Conservation (phyloP, 768 basidiomycete genomes). For the Suillus subluteus region DNA sequence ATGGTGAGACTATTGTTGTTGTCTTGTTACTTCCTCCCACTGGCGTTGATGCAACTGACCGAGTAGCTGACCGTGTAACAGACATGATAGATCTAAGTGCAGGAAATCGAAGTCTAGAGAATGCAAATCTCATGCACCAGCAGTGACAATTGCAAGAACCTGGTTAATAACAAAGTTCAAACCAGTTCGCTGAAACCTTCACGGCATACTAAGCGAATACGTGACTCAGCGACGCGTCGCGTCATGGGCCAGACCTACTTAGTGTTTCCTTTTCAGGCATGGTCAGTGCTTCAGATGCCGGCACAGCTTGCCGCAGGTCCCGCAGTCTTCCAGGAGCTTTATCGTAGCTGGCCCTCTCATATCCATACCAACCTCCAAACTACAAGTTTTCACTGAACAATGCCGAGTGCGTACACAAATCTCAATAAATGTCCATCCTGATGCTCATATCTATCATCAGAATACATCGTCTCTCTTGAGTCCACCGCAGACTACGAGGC, state of each 20-base stretch:
- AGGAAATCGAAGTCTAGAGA: background rate
- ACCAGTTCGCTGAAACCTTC: background rate
- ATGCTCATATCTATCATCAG: background rate
- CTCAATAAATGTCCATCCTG: background rate
- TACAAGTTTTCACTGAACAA: background rate
- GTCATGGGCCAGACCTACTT: background rate
- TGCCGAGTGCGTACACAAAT: background rate
- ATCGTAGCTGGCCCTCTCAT: background rate
- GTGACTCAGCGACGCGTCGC: slow-evolving; percentile 1
- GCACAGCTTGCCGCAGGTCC: background rate
- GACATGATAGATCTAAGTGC: slow-evolving; percentile 32
- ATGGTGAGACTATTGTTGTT: slow-evolving; percentile 1
- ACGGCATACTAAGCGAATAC: background rate
- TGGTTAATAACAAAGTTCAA: background rate
- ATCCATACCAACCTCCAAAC: background rate
- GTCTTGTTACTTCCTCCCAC: slow-evolving; percentile 11
- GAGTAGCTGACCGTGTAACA: slow-evolving; percentile 36
- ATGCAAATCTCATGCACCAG: background rate
- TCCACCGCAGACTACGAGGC: background rate
- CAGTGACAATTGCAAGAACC: background rate
- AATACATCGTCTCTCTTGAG: background rate
- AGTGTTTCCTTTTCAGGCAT: background rate
- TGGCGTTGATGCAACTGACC: slow-evolving; percentile 15
- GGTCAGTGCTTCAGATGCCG: background rate
- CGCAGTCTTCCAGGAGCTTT: too few relatives aligned